phyloP scores from a whole-genome alignment of 306 rosid genomes.

The Citrullus colocynthis region DNA sequence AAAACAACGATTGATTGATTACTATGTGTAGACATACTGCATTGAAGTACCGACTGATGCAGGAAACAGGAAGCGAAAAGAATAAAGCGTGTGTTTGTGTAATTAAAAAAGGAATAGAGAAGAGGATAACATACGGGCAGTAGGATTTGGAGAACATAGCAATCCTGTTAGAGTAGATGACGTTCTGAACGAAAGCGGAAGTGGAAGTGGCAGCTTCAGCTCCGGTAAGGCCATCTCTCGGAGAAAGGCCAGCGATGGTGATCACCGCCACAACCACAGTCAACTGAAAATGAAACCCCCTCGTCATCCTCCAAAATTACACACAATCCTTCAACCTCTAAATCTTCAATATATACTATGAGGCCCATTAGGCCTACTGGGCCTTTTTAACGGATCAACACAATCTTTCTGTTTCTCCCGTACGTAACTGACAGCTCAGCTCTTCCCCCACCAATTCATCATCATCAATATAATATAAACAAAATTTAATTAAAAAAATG shows the following conservation, averaged over 20 bases:
- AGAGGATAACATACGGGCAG: conserved; percentile 47
- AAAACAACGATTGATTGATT: neutral
- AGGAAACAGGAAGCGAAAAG: neutral
- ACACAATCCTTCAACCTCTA: neutral
- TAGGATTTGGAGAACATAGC: conserved; percentile 83
- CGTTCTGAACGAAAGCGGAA: conserved; percentile 73
- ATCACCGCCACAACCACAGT: conserved; percentile 7
- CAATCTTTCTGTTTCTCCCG: neutral
- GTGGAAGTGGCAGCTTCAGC: conserved; percentile 40
- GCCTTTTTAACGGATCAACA: too few species aligned
- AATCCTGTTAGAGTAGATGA: conserved; percentile 65
- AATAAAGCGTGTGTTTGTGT: neutral
- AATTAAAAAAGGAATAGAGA: neutral
- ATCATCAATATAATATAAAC: neutral
- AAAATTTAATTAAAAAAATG: neutral
- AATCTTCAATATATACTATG: too few species aligned
- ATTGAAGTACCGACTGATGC: neutral
- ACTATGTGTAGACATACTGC: neutral
- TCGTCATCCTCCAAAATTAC: conserved; percentile 7
- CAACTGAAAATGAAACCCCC: neutral
- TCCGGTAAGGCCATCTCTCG: conserved; percentile 8
- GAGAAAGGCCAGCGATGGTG: neutral
- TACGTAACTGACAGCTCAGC: neutral
- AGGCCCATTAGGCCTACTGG: conserved; percentile 6
- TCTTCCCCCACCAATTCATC: neutral